Evolutionary conservation across 441 rosid species (phyloP), one percentile per base, ranked within the genome.

Genomic region (Euphorbia celastroides): DNA sequence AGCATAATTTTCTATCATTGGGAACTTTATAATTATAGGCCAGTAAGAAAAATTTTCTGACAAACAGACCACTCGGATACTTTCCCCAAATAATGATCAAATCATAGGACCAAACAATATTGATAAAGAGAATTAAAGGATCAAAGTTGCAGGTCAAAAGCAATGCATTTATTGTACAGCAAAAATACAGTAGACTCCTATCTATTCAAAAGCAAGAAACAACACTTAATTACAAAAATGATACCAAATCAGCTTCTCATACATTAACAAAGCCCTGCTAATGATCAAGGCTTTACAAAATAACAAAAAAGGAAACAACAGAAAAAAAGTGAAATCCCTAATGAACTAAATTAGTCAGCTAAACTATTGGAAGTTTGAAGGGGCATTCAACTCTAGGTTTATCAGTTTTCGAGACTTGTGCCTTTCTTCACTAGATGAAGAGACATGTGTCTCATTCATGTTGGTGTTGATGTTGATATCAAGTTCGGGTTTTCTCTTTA

Each of bases 401-500:
- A 63, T 22, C 61, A 68, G 81, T 75, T 82, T 86, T 19, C 27
- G 17, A 12, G 81, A 75, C 67, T 79, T 72, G 50, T 50, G 64
- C 65, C 78, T 74, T 57, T 86, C 94, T 11, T 79, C 84, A 4
- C 71, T 75, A 23, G 62, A 67, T 60, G 61, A 80, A 14, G 54
- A 50, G n/a, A 74, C 66, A 59, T 78, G 79, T 69, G 85, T 62
- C 68, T 81, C 88, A 36, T 80, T 84, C 54, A 64, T 59, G 55
- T 79, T 84, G 54, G 62, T 59, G 55, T 79, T 84, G 54, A 36
- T 36, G 42, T 36, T 36, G 11, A 64, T 59, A 57, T 77, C 85
- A 7, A 59, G 68, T 65, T 86, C 99, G 3, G 86, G 74, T 69
- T 86, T 92, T 82, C 88, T 81, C 79, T 84, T 94, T 7, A 68